Base-by-base conservation (phyloP, 176 grass and related monocot genomes). In the Pontederia crassipes region DNA sequence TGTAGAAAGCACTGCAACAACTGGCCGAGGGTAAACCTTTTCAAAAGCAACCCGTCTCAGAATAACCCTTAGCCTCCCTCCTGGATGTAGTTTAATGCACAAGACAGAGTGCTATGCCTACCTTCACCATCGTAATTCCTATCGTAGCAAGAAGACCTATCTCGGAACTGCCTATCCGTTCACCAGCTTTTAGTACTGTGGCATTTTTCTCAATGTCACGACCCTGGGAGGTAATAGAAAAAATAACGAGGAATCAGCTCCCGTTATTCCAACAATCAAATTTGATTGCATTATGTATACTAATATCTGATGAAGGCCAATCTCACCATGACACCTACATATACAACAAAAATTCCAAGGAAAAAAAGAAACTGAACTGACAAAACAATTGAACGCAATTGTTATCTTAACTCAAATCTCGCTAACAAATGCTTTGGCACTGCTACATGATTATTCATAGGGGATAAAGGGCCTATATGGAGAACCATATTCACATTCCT, bases 121-220 rank as follows among this genome's bases (percentile, higher is more conserved):
- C 91, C 91, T 87, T 90, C 47, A 90, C 78, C 65, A 71, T 74
- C 72, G 83, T 79, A 17, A 90, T 70, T 67, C 91, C 91, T 17
- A 82, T 59, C 26, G 91, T 90, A 49, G 91, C 91, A 29, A 96
- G 86, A 1, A 88, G 76, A 61, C 87, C 93, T 49, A 91, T 79
- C 70, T 97, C 93, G 48, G 93, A 75, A 85, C 78, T 78, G 68
- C 86, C 87, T 78, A 97, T 83, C 64, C 65, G 70, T 35, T 97
- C 81, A 56, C 87, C 81, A 3, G 79, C 80, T 29, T 79, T 91
- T 0, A 91, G 75, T 52, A 91, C 84, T 48, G 62, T 14, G 0
- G 60, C 80, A 79, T 85, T 81, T 80, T 97, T 88, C 61, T 97
- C 76, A 59, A 97, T 88, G 74, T 97, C 92, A 66, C 84, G 76